Evolutionary conservation across 306 rosid genomes (phyloP), one percentile per base, ranked within the genome.

Genomic region (Myrica gale): DNA sequence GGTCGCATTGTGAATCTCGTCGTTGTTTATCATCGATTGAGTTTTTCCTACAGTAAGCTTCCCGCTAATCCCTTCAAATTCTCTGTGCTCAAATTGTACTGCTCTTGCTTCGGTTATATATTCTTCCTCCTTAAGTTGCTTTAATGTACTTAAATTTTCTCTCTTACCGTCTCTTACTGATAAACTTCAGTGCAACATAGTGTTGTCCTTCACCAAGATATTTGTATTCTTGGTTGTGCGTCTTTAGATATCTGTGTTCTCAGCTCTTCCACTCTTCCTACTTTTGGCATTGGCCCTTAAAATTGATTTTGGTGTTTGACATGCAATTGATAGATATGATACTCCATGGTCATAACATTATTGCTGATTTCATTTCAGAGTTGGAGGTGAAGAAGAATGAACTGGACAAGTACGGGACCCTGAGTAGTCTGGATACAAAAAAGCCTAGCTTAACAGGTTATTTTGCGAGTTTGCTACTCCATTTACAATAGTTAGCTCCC

Each of bases 371-470:
- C 66, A 66, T 74, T 82, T 72, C 87, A 90, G 98, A 92, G 69
- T 95, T 87, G 90, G 98, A 92, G 69, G 92, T 95, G 72, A 86
- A 88, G 89, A 92, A 80, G 89, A 95, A 90, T 79, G 90, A 86
- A 74, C 76, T 83, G 68, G 82, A 84, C 32, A 86, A 92, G 84
- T 89, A 89, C 72, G 87, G 55, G 21, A 76, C 93, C 54, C 88
- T 83, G 76, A 76, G 80, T 80, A 86, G 85, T 87, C 85, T 84
- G 3, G 93, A 87, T 53, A 53, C 78, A 11, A 58, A 77, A 73
- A 81, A 84, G 75, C 74, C 83, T 62, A 80, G 71, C 62, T 74
- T 73, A 56, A 44, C 84, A 82, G 97, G 97, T 91, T 70, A 54
- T 88, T 71, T 79, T 76, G 71, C 51, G 71, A 76, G n/a, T 48